These are phyloP conservation scores for Novakomyces olei DNA, from an alignment of 805 yeast species.

Conservation along the genomic window DNA sequence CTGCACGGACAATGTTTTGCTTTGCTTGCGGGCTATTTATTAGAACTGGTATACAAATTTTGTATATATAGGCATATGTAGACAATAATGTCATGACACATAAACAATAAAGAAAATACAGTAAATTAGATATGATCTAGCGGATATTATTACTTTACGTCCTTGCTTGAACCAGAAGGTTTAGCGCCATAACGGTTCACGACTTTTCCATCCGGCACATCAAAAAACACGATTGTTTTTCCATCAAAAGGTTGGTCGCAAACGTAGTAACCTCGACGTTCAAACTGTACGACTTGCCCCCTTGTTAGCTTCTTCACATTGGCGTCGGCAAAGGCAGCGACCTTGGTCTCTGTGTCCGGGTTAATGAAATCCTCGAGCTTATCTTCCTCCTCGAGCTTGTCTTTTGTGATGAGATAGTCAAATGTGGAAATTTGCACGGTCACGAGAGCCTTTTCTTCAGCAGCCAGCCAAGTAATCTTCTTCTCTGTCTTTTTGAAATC, in stretches of 20 bases:
- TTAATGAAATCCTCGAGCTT: constrained; percentile 81
- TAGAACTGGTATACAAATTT: too few species aligned
- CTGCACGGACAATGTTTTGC: too few species aligned
- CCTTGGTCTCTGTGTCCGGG: constrained; percentile 63
- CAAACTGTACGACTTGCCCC: constrained; percentile 83
- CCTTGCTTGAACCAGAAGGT: too few species aligned
- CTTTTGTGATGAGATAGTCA: constrained; percentile 87
- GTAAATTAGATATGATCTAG: not conserved
- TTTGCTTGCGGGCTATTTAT: too few species aligned
- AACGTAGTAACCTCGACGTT: constrained; percentile 89
- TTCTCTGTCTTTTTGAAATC: constrained; percentile 91
- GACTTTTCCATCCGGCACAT: constrained; percentile 88
- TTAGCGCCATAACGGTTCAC: constrained; percentile 57
- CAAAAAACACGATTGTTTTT: constrained; percentile 54
- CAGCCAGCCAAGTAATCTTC: constrained; percentile 89
- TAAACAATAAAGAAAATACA: not conserved
- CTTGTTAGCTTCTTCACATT: constrained; percentile 55
- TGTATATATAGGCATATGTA: not conserved
- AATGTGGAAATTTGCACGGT: constrained; percentile 69
- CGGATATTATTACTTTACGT: too few species aligned
- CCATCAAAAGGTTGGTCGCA: constrained; percentile 40
- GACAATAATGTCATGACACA: not conserved
- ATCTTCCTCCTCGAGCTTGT: constrained; percentile 84
- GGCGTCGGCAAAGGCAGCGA: constrained; percentile 56
- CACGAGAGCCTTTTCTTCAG: constrained; percentile 50